phyloP scores from a whole-genome alignment of 768 basidiomycete genomes.

The Termitomyces sp. region DNA sequence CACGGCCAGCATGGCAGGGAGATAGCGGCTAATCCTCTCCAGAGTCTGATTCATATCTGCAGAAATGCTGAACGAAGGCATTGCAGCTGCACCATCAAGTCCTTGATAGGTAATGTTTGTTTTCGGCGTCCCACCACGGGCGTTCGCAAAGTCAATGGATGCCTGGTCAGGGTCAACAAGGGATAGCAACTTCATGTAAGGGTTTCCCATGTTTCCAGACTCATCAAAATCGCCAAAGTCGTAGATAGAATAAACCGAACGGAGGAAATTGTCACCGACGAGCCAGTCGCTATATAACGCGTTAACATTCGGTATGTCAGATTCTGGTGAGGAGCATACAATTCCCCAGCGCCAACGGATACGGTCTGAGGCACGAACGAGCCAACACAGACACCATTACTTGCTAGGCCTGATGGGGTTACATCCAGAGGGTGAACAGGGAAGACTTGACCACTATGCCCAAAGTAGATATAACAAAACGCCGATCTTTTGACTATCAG shows the following conservation, averaged over 20 bases:
- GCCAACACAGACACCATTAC: conserved; percentile 51
- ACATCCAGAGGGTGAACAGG: conserved; percentile 81
- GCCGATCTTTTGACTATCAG: not conserved
- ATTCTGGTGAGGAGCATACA: conserved; percentile 39
- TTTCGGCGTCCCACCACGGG: conserved; percentile 59
- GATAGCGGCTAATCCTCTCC: conserved; percentile 54
- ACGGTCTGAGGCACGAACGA: conserved; percentile 67
- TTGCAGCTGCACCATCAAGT: conserved; percentile 34
- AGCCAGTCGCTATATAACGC: conserved; percentile 65
- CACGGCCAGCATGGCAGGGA: conserved; percentile 72
- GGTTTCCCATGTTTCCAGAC: conserved; percentile 62
- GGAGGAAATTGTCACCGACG: conserved; percentile 77
- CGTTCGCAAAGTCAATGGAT: conserved; percentile 62
- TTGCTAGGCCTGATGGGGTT: conserved; percentile 44
- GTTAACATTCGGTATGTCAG: not conserved
- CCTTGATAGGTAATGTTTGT: conserved; percentile 68
- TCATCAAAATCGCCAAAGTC: conserved; percentile 78
- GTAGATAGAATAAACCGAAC: conserved; percentile 78
- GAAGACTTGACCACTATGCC: conserved; percentile 59
- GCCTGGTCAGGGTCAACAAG: conserved; percentile 66
- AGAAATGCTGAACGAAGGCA: conserved; percentile 50
- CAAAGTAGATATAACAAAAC: conserved; percentile 1
- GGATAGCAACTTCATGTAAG: conserved; percentile 72
- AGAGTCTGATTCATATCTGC: conserved; percentile 54
- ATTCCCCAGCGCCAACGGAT: conserved; percentile 57